Evolutionary conservation across 2,329 filamentous ascomycete species (phyloP), one percentile per base, ranked within the genome.

Genomic region (Xylariaceae sp.): DNA sequence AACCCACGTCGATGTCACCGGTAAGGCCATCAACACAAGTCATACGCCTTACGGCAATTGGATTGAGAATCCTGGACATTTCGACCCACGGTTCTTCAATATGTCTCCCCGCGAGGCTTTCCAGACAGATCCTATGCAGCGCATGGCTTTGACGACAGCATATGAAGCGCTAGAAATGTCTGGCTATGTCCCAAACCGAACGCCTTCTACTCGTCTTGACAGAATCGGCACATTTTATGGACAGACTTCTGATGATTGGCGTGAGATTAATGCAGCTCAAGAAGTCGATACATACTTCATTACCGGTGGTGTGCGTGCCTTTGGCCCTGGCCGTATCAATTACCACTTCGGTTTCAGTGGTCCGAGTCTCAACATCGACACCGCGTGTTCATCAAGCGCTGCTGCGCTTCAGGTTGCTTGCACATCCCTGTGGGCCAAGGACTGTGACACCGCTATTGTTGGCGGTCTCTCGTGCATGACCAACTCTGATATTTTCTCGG

Each of bases 1-100:
- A 32, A 81, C 78, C 16, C 85, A 89, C 56, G 79, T 74, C 48
- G 85, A 90, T 55, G 76, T 82, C 4, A 81, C 79, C 4, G 83
- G 85, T 17, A 88, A 88, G 62, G 74, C 69, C 24, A 81, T 82
- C 61, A 90, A 89, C 67, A 89, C 85, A 43, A 85, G 79, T 40
- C 82, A 87, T 62, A 88, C 85, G 1, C 83, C 82, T 3, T 88
- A 81, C 53, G 86, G 86, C 13, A 87, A 84, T 66, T 89, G 70
- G 68, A 75, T 88, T 50, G 80, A 88, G 47, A 77, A 89, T 47
- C 85, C 86, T 0, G 85, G 85, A 41, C 71, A 85, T 36, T 91
- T 91, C 56, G 87, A 91, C 54, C 82, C 85, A n/a, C 74, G 83
- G 1, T 90, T 91, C 66, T 91, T 91, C 76, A 89, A 89, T 64